phyloP scores from a whole-genome alignment of 441 rosid species.

The Flueggea neowawraea region DNA sequence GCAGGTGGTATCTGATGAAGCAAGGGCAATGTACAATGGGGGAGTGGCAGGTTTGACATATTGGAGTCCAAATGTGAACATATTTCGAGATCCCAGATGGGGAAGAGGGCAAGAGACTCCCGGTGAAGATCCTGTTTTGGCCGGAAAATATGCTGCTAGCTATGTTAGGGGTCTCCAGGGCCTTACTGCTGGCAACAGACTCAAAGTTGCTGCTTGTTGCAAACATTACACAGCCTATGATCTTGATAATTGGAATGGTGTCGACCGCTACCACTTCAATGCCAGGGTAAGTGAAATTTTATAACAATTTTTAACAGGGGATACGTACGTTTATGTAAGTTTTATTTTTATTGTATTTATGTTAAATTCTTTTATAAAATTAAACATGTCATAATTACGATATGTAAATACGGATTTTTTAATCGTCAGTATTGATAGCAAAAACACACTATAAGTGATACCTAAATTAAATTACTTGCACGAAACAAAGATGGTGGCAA shows the following conservation, averaged over 20 bases:
- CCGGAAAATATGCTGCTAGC: slow-evolving; percentile 80
- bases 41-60: slow-evolving; percentile 87
- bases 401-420: too few species aligned
- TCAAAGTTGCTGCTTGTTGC: slow-evolving; percentile 94
- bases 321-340: background rate
- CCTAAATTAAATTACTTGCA: too few species aligned
- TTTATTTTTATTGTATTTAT: background rate
- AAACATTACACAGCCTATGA: slow-evolving; percentile 97
- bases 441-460: too few species aligned
- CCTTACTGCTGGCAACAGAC: slow-evolving; percentile 34
- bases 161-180: slow-evolving; percentile 90
- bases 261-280: slow-evolving; percentile 82
- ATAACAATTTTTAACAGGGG: background rate
- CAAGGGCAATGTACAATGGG: slow-evolving; percentile 94
- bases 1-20: slow-evolving; percentile 96
- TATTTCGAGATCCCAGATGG: slow-evolving; percentile 95
- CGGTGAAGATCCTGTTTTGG: slow-evolving; percentile 90
- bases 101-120: slow-evolving; percentile 98
- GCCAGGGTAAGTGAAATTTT: slow-evolving; percentile 40
- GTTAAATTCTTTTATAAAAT: too few species aligned
- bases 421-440: too few species aligned
- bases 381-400: too few species aligned
- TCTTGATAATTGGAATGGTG: slow-evolving; percentile 92
- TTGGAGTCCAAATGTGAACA: slow-evolving; percentile 97
- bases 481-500: too few species aligned